Conservation (phyloP, 192 early-diverging fungal genomes). For the Backusella sp. region DNA sequence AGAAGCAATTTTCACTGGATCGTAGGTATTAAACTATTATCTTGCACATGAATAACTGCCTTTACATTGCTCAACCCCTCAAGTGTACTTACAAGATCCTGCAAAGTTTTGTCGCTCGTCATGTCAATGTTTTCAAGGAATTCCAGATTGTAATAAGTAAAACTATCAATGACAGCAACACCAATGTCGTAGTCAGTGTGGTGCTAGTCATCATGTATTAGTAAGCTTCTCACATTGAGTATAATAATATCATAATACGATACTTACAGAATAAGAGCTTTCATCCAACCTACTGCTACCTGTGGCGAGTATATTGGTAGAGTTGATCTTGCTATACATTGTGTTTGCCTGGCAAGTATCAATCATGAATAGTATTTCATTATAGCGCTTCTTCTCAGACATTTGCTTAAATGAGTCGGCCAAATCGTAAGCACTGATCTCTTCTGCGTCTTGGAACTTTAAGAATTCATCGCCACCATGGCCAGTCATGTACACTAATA, state of each 20-base stretch:
- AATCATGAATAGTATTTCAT: constrained; percentile 98
- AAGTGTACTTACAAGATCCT: constrained; percentile 58
- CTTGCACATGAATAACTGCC: not conserved
- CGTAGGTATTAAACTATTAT: constrained; percentile 77
- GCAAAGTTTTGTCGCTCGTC: constrained; percentile 72
- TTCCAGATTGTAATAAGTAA: constrained; percentile 94
- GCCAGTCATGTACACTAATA: constrained; percentile 98
- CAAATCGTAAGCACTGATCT: constrained; percentile 93
- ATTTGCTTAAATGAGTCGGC: constrained; percentile 98
- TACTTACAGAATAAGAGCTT: constrained; percentile 85
- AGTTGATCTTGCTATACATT: constrained; percentile 91
- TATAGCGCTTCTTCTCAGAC: constrained; percentile 93
- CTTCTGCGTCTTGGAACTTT: constrained; percentile 99
- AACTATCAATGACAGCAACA: constrained; percentile 96
- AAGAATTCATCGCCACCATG: constrained; percentile 98
- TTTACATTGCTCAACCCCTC: not conserved
- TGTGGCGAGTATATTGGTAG: constrained; percentile 91
- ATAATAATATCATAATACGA: too few relatives aligned
- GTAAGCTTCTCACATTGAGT: not conserved
- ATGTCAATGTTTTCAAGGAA: constrained; percentile 85
- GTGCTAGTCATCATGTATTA: constrained; percentile 46
- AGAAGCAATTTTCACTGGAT: constrained; percentile 71
- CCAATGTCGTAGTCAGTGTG: constrained; percentile 92
- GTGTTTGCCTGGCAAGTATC: constrained; percentile 99
- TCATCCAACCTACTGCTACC: constrained; percentile 84